Percentiles rank a stretch among this genome's conserved stretches.
These are phyloP conservation scores for Claviceps sorghi DNA, from an alignment of 2,329 filamentous ascomycete genomes.

Conservation along the genomic window DNA sequence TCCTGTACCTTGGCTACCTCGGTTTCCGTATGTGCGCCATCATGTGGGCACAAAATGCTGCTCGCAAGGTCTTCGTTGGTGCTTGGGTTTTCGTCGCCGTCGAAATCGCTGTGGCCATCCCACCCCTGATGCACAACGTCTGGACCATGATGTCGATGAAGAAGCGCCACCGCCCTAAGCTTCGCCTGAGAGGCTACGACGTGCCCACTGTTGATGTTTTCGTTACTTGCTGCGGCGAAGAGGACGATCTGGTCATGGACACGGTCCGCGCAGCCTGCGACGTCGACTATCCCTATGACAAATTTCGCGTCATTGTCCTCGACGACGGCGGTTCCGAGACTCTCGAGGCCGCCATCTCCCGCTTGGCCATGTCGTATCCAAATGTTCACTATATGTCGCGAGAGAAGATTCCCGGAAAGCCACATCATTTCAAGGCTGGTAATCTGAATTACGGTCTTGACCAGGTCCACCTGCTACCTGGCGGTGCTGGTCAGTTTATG, in stretches of 20 bases:
- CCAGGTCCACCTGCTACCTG: slow-evolving; percentile 32
- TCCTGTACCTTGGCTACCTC: slow-evolving; percentile 35
- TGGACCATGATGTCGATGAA: slow-evolving; percentile 45
- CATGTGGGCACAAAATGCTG: slow-evolving; percentile 31
- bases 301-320: slow-evolving; percentile 39
- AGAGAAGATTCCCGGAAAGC: slow-evolving; percentile 30
- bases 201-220: slow-evolving; percentile 42
- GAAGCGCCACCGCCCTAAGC: slow-evolving; percentile 36
- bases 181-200: slow-evolving; percentile 33
- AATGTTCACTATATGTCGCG: slow-evolving; percentile 41
- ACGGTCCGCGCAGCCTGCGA: slow-evolving; percentile 40
- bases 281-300: slow-evolving; percentile 37
- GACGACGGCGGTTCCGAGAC: slow-evolving; percentile 36
- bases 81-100: slow-evolving; percentile 45
- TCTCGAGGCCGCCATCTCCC: slow-evolving; percentile 25
- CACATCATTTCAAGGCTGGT: slow-evolving; percentile 48
- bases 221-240: slow-evolving; percentile 43
- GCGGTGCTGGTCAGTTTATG: slow-evolving; percentile 41
- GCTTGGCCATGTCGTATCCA: slow-evolving; percentile 24
- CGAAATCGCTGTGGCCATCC: slow-evolving; percentile 37
- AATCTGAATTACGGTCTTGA: slow-evolving; percentile 48
- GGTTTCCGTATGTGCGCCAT: slow-evolving; percentile 36
- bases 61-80: slow-evolving; percentile 26
- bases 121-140: slow-evolving; percentile 39
- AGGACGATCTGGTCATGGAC: slow-evolving; percentile 39